Percentiles rank a stretch among this genome's conserved stretches.
Evolutionary conservation across 768 basidiomycete species (phyloP).

Genomic region (Melanogaster broomeanus): DNA sequence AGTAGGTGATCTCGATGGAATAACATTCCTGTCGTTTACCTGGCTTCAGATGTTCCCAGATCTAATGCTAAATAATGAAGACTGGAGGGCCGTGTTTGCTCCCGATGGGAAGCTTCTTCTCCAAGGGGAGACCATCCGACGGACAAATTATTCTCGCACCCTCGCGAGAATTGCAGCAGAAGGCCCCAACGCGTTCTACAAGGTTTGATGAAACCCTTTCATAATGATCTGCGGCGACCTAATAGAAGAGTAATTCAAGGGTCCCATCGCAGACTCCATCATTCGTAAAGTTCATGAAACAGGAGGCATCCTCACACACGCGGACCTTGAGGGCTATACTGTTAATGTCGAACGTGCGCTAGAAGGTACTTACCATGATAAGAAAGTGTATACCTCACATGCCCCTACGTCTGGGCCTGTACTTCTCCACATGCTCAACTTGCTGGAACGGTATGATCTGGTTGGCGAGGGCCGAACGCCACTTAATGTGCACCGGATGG

Average conservation of each 20-base stretch:
- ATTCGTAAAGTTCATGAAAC: conserved; percentile 66
- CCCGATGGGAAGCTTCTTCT: conserved; percentile 68
- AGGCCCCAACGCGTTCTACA: conserved; percentile 84
- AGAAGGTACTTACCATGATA: conserved; percentile 72
- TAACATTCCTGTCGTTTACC: background rate
- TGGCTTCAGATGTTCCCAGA: conserved; percentile 40
- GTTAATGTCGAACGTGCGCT: conserved; percentile 74
- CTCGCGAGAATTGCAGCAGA: conserved; percentile 70
- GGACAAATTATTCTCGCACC: conserved; percentile 77
- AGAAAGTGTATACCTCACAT: conserved; percentile 80
- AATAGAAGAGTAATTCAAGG: conserved; percentile 42
- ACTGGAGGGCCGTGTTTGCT: conserved; percentile 85
- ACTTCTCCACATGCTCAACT: conserved; percentile 89
- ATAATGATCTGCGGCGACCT: conserved; percentile 7
- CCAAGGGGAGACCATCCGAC: conserved; percentile 72
- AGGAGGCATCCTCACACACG: conserved; percentile 78
- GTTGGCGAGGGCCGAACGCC: conserved; percentile 53
- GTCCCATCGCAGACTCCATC: conserved; percentile 79
- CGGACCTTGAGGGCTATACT: conserved; percentile 72
- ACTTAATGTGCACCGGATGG: conserved; percentile 72
- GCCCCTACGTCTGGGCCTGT: conserved; percentile 90
- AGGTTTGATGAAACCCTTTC: conserved; percentile 40
- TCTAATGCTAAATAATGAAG: conserved; percentile 66
- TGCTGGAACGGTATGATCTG: conserved; percentile 73
- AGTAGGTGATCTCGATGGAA: conserved; percentile 39